phyloP scores from a whole-genome alignment of 495 filamentous ascomycete genomes.

The Penicillium canescens region DNA sequence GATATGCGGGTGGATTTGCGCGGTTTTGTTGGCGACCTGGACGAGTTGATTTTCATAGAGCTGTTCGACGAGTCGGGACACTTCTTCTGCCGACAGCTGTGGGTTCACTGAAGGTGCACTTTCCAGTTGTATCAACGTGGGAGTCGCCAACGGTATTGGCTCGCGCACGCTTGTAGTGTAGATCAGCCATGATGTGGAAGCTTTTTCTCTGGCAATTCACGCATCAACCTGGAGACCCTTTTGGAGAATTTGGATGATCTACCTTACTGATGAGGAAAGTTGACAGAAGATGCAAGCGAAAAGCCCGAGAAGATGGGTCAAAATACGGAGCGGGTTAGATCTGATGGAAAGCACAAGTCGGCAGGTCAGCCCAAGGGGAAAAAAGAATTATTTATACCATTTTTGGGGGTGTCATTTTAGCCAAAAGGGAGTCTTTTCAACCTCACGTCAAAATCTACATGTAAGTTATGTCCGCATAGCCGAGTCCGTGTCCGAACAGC shows the following conservation, averaged over 20 bases:
- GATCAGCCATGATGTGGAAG: not conserved
- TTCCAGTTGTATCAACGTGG: not conserved
- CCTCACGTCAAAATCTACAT: no score
- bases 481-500: no score
- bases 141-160: not conserved
- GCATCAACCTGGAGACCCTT: not conserved
- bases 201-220: no score
- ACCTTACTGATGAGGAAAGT: not conserved
- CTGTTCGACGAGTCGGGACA: not conserved
- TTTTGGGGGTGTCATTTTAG: no score
- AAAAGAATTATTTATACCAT: no score
- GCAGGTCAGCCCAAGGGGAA: no score
- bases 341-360: no score
- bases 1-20: not conserved
- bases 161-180: not conserved
- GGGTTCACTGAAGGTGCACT: not conserved
- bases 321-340: no score
- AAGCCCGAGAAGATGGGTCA: no score
- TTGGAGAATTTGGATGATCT: not conserved
- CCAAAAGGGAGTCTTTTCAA: no score
- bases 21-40: not conserved
- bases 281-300: no score
- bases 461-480: no score
- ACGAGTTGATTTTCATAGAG: not conserved
- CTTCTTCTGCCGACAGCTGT: not conserved